Conservation (phyloP, 257 asterid species). For the Fraxinus quadrangulata region DNA sequence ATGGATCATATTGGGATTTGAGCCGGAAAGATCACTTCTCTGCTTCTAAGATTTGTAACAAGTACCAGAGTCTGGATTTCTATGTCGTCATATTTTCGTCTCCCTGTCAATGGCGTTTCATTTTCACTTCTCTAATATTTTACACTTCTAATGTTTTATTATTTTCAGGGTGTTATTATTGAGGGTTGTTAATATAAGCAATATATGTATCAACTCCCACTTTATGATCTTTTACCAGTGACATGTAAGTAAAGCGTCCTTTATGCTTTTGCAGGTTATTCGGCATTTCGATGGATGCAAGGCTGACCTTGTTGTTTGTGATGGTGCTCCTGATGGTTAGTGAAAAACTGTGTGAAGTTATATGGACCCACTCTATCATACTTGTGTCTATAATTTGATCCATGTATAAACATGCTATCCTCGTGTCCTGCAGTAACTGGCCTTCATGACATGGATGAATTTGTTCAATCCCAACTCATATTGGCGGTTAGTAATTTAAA, state of each 20-base stretch:
- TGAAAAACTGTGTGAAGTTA: slow-evolving; percentile 21
- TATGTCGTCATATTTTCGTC: neutral
- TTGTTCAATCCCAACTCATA: slow-evolving; percentile 95
- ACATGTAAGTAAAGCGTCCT: slow-evolving; percentile 5
- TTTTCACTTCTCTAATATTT: neutral
- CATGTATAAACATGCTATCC: slow-evolving; percentile 13
- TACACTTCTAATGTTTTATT: neutral
- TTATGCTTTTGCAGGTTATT: slow-evolving; percentile 63
- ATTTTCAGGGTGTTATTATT: neutral
- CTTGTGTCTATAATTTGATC: slow-evolving; percentile 15
- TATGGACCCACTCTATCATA: slow-evolving; percentile 8
- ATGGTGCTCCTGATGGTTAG: slow-evolving; percentile 99
- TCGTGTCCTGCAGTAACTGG: slow-evolving; percentile 76
- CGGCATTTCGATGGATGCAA: slow-evolving; percentile 99
- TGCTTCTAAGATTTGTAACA: neutral
- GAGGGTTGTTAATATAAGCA: neutral
- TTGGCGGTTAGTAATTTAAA: slow-evolving; percentile 69
- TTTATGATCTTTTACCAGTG: slow-evolving; percentile 9
- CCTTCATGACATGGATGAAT: slow-evolving; percentile 98
- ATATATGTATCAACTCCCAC: neutral
- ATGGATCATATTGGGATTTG: neutral
- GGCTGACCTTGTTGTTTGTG: slow-evolving; percentile 98
- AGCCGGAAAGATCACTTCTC: neutral
- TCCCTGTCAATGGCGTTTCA: neutral
- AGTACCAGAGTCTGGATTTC: neutral